Base-by-base conservation (phyloP, 2,329 filamentous ascomycete genomes). In the Monosporascus sp. region DNA sequence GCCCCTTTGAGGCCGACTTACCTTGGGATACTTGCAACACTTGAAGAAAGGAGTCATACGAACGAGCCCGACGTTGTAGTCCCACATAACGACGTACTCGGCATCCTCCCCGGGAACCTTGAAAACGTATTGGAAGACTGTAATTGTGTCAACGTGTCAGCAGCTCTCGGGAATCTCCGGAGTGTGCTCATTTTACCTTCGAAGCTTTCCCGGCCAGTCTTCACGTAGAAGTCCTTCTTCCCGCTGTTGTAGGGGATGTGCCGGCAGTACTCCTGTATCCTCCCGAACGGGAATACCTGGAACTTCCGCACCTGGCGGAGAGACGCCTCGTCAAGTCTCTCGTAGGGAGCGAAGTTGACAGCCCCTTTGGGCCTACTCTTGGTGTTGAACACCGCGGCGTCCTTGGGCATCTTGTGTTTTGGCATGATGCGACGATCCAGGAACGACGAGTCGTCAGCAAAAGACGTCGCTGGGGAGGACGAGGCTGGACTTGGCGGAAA, bases 41-140 rank as follows among this genome's bases (percentile, higher is more conserved):
- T 96, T 96, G 80, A 97, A 97, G 67, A 97, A 89, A 27, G 91
- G 88, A 2, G 92, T 97, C 71, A 96, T 95, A 56, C 93, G 86
- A 57, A 97, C 92, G 31, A 97, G 84, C 8, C 94, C 94, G 56
- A 93, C 84, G 63, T 95, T 93, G 74, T 97, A 97, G 70, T 99
- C 94, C 94, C 94, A 99, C 83, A 97, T 91, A 55, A 97, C 85
- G 1, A 82, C 83, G 68, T 88, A 92, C 50, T 81, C 77, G 57
- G 77, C 79, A 2, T 85, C 79, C 46, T 88, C 81, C 11, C 78
- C 83, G 0, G 88, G 88, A 3, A 87, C 68, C 60, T 78, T 81
- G 75, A 95, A 97, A 37, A 82, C 84, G 70, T 97, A 97, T 62
- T 91, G 84, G 68, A 92, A 92, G 25, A 90, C 89, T 94, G 57